Evolutionary conservation across 176 grass and related monocot genomes (phyloP).

Genomic region (Eremochloa ophiuroides): DNA sequence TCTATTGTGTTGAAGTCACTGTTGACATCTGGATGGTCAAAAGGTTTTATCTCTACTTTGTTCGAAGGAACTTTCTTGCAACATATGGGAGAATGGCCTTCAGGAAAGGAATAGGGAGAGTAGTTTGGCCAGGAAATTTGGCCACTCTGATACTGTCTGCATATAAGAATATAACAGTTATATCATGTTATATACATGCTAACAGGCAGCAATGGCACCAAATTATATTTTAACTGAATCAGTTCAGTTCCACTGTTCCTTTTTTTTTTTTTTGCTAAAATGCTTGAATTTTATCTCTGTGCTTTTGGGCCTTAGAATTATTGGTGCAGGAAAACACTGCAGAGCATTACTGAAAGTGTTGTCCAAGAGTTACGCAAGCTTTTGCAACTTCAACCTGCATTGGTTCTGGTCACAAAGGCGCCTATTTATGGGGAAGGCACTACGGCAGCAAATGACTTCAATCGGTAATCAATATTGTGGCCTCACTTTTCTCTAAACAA

Average conservation of each 20-base stretch:
- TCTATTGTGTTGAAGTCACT: constrained; percentile 14
- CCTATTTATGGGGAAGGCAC: constrained; percentile 51
- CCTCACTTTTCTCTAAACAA: constrained; percentile 14
- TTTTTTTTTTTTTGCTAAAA: constrained; percentile 12
- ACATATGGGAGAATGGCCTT: neutral
- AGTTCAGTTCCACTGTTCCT: neutral
- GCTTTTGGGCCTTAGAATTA: constrained; percentile 18
- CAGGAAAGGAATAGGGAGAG: neutral
- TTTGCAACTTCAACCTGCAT: constrained; percentile 67
- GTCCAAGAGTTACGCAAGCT: constrained; percentile 65
- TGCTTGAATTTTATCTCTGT: constrained; percentile 7
- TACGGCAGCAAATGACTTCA: constrained; percentile 43
- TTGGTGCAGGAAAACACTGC: constrained; percentile 59
- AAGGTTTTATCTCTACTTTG: neutral
- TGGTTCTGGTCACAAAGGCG: constrained; percentile 80
- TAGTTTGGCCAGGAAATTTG: neutral
- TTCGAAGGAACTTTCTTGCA: neutral
- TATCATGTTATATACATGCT: neutral
- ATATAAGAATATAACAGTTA: neutral
- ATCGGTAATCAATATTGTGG: constrained; percentile 43
- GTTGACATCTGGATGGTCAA: neutral
- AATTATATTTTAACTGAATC: neutral
- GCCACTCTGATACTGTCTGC: neutral
- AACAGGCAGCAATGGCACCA: neutral
- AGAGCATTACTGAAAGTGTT: constrained; percentile 56